These are phyloP conservation scores for Gracilaria gracilis DNA, from an alignment of 23 red algal genomes.

Conservation along the genomic window DNA sequence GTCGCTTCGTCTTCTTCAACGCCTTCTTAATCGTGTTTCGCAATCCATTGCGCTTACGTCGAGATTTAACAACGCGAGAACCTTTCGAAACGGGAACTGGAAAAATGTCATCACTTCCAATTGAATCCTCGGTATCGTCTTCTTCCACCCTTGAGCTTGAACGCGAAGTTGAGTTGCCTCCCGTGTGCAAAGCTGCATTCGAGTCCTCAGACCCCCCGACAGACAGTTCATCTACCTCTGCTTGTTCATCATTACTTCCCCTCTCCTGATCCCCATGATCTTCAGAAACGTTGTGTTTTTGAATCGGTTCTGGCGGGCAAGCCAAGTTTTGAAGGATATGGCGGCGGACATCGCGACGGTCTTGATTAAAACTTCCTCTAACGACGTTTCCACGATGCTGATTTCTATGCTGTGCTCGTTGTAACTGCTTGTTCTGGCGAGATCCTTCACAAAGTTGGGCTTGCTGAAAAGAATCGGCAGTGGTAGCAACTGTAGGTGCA, in stretches of 20 bases:
- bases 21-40: neutral
- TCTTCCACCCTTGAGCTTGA: neutral
- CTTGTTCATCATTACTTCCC: no score
- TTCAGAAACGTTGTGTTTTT: no score
- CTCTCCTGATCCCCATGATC: no score
- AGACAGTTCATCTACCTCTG: no score
- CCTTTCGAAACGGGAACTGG: neutral
- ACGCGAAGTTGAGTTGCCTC: neutral
- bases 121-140: neutral
- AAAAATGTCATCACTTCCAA: neutral
- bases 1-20: neutral
- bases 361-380: no score
- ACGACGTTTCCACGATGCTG: no score
- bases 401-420: no score
- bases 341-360: no score
- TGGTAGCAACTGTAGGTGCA: no score
- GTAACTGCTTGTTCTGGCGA: neutral
- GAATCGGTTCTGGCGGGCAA: no score
- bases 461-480: neutral
- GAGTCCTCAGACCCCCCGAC: no score
- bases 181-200: neutral
- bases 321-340: no score
- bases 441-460: neutral
- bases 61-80: neutral
- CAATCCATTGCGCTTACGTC: neutral